Percentiles rank a stretch among this genome's conserved stretches.
phyloP scores from a whole-genome alignment of 176 grass and related monocot species.

The Elymus sibiricus region DNA sequence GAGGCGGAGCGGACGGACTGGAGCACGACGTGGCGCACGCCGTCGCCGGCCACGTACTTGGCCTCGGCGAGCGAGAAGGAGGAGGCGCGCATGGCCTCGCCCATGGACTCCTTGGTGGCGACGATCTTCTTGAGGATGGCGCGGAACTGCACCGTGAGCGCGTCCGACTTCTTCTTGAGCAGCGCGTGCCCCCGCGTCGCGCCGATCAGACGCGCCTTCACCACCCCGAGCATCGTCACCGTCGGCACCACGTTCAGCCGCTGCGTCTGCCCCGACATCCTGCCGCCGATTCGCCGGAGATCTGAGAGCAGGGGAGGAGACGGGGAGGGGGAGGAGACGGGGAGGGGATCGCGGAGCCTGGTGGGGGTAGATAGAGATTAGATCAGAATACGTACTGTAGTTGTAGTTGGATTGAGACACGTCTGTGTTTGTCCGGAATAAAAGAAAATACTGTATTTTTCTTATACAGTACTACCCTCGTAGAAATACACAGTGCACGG shows the following conservation, averaged over 20 bases:
- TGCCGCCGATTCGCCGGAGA: conserved; percentile 16
- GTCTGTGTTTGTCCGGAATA: no score
- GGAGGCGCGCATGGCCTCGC: conserved; percentile 67
- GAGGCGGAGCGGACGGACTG: conserved; percentile 82
- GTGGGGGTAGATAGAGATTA: no score
- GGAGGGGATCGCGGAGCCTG: no score
- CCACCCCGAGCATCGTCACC: conserved; percentile 75
- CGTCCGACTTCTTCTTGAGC: conserved; percentile 95
- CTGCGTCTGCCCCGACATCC: conserved; percentile 74
- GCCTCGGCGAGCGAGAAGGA: conserved; percentile 92
- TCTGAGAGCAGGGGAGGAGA: not conserved
- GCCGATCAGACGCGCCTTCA: conserved; percentile 83
- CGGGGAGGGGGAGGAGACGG: not conserved
- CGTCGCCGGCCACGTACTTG: conserved; percentile 85
- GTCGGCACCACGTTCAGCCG: conserved; percentile 79
- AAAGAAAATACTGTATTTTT: no score
- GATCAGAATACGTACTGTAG: no score
- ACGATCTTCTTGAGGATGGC: conserved; percentile 92
- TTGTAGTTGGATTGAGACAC: no score
- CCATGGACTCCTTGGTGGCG: conserved; percentile 89
- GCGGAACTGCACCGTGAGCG: conserved; percentile 81
- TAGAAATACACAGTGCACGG: no score
- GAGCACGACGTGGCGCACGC: conserved; percentile 68
- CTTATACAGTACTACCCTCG: no score
- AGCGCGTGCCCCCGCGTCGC: conserved; percentile 85